Percentiles rank a stretch among this genome's conserved stretches.
These are phyloP conservation scores for Iberis pinnata DNA, from an alignment of 345 rosid species.

Conservation along the genomic window DNA sequence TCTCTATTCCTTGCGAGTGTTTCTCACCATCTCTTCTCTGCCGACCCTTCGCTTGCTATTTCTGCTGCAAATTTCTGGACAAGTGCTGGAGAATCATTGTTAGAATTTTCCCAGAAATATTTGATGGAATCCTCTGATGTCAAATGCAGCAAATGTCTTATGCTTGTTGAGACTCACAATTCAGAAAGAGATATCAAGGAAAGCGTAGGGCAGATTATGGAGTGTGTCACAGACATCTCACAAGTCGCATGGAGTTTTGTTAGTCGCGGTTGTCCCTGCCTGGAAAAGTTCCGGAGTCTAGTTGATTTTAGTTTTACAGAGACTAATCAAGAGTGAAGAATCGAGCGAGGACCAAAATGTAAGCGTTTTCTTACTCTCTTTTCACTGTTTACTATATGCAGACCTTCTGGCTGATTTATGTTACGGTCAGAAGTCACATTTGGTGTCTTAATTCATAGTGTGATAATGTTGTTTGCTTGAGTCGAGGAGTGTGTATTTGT, in stretches of 20 bases:
- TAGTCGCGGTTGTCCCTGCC: slow-evolving; percentile 31
- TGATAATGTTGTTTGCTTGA: background rate
- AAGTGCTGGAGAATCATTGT: slow-evolving; percentile 59
- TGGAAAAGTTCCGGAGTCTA: slow-evolving; percentile 40
- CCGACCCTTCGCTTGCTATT: slow-evolving; percentile 51
- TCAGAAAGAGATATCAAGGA: slow-evolving; percentile 28
- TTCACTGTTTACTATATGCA: slow-evolving; percentile 59
- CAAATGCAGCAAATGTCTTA: slow-evolving; percentile 43
- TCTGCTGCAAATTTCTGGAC: slow-evolving; percentile 58
- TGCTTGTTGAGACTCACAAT: slow-evolving; percentile 18
- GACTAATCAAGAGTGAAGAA: slow-evolving; percentile 14
- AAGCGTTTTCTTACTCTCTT: slow-evolving; percentile 39
- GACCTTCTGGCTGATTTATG: slow-evolving; percentile 39
- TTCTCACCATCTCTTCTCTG: slow-evolving; percentile 40
- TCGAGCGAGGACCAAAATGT: slow-evolving; percentile 22
- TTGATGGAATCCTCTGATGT: slow-evolving; percentile 2
- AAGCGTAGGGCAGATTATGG: slow-evolving; percentile 29
- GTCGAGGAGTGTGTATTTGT: background rate
- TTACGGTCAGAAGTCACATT: slow-evolving; percentile 33
- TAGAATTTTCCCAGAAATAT: slow-evolving; percentile 36
- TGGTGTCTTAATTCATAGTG: slow-evolving; percentile 3
- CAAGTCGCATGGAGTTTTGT: slow-evolving; percentile 47
- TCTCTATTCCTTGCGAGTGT: slow-evolving; percentile 62
- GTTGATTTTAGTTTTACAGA: slow-evolving; percentile 32
- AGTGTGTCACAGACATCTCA: slow-evolving; percentile 37